Base-by-base conservation (phyloP, 2,329 filamentous ascomycete species). In the Fusarium begoniae region DNA sequence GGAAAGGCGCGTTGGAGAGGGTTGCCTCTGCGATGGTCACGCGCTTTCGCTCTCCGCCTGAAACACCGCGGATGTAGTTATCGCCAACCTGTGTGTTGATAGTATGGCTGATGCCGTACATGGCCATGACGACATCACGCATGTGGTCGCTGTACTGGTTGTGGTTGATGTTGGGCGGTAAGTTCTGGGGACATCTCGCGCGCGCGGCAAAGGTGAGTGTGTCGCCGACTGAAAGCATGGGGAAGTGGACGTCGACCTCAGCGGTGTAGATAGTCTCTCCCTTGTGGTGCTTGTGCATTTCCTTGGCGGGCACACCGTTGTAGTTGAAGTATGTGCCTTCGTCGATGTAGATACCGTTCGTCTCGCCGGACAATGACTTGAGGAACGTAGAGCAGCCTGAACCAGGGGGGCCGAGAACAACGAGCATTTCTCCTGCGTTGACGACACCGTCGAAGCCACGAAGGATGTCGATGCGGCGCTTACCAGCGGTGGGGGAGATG, bases 31-130 rank as follows among this genome's bases (percentile, higher is more conserved):
- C 92, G 73, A 95, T 94, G 28, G 90, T 91, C 9, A 94, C 92
- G 76, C 93, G 91, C 81, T 95, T 95, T 30, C 93, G 85, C 81
- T 95, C 93, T 53, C 93, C 93, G 70, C 93, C 93, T 45, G 90
- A 93, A 1, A 95, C 91, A 79, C 93, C 93, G 43, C 92, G 89
- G 12, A 92, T 87, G 76, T 83, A 87, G 72, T 92, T 90, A 77
- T 94, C 90, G 35, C 93, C 93, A 10, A 95, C 92, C 3, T 89
- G 85, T 0, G 93, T 95, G 76, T 93, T 87, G 75, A 89, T 89
- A 0, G 92, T 94, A 77, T 95, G 93, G 24, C 85, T 87, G 65
- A 95, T 94, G 7, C 92, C 92, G 73, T 95, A 95, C 84, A 77
- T 68, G 20, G 75, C 73, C 79, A 94, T 83, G 44, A 95, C 83